Conservation (phyloP, 179 eudicot genomes). For the Vitellaria paradoxa region DNA sequence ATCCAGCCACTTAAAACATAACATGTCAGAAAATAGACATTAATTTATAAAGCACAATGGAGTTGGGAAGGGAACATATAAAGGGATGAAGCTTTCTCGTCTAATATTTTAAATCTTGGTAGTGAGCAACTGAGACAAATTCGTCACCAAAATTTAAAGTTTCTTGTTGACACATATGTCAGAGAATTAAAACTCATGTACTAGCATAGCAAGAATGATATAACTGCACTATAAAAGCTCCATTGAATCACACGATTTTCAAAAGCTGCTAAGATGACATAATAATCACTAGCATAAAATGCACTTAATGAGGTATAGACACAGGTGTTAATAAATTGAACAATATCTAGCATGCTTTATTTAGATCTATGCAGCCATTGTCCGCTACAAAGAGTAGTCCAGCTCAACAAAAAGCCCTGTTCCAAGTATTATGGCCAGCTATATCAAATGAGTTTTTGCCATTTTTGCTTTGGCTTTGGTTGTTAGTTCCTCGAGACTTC, state of each 20-base stretch:
- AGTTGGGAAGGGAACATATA: background rate
- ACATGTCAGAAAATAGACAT: background rate
- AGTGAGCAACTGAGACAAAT: background rate
- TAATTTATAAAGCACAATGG: background rate
- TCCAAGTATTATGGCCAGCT: background rate
- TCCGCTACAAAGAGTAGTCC: background rate
- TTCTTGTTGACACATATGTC: background rate
- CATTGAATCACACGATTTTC: background rate
- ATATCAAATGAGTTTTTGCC: background rate
- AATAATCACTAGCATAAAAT: background rate
- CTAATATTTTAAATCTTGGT: background rate
- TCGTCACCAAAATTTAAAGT: background rate
- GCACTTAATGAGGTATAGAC: conserved; percentile 1
- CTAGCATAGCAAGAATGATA: background rate
- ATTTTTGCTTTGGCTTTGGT: background rate
- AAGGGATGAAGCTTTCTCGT: background rate
- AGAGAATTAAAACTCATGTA: background rate
- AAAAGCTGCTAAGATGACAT: background rate
- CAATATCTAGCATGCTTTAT: background rate
- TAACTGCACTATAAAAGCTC: conserved; percentile 2
- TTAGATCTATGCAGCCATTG: background rate
- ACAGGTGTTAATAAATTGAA: conserved; percentile 7
- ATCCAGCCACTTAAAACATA: background rate
- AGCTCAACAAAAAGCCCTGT: background rate
- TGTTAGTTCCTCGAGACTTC: background rate